A percentile compares a stretch with the other conserved stretches of the same genome.
phyloP scores from a whole-genome alignment of 768 basidiomycete genomes.

The Omphalotus guepiniiformis region DNA sequence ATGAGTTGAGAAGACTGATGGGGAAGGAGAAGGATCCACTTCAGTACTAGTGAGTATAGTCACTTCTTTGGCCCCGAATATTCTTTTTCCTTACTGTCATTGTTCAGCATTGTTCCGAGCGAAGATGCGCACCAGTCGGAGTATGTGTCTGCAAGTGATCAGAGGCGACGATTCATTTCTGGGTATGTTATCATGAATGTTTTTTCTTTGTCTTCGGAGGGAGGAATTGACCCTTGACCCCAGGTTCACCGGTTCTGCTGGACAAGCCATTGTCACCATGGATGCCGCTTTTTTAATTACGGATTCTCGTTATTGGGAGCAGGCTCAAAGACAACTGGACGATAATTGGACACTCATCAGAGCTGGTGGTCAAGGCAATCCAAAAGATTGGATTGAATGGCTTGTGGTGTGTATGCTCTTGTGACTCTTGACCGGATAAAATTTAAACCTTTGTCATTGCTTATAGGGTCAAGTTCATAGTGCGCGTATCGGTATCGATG shows the following conservation, averaged over 20 bases:
- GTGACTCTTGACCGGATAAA: background rate
- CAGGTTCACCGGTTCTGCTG: slow-evolving; percentile 64
- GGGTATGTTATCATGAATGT: slow-evolving; percentile 51
- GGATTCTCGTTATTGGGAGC: slow-evolving; percentile 82
- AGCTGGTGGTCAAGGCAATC: slow-evolving; percentile 47
- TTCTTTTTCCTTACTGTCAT: slow-evolving; percentile 10
- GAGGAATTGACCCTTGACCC: slow-evolving; percentile 24
- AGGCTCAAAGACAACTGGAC: slow-evolving; percentile 69
- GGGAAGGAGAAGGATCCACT: slow-evolving; percentile 46
- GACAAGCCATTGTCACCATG: slow-evolving; percentile 65
- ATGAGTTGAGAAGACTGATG: slow-evolving; percentile 64
- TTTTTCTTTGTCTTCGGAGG: no score
- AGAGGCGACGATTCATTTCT: slow-evolving; percentile 73
- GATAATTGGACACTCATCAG: slow-evolving; percentile 66
- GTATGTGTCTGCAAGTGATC: slow-evolving; percentile 73
- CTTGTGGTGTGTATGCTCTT: slow-evolving; percentile 44
- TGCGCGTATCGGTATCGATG: slow-evolving; percentile 70
- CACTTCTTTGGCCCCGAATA: background rate
- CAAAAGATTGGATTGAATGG: slow-evolving; percentile 80
- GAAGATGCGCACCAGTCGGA: slow-evolving; percentile 85
- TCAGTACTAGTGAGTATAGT: slow-evolving; percentile 66
- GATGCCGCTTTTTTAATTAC: slow-evolving; percentile 69
- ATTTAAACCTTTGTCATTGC: slow-evolving; percentile 29
- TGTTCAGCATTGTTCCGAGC: slow-evolving; percentile 62
- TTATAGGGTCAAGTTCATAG: slow-evolving; percentile 13